These are phyloP conservation scores for Colletotrichum viniferum DNA, from an alignment of 2,329 filamentous ascomycete genomes.

Conservation along the genomic window DNA sequence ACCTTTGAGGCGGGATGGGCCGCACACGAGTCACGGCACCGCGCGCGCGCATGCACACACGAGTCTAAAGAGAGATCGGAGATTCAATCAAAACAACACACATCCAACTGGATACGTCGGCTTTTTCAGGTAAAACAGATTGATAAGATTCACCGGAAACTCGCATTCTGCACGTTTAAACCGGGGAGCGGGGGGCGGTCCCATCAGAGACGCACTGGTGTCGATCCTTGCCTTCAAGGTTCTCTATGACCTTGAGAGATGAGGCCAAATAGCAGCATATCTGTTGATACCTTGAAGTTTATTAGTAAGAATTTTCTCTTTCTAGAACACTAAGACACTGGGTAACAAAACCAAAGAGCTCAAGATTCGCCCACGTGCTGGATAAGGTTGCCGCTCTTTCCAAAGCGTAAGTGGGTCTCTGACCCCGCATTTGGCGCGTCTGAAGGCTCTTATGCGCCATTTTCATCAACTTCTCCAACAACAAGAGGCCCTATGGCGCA, in stretches of 20 bases:
- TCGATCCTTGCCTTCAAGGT: no score
- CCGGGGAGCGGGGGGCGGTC: background rate
- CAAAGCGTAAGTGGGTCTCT: background rate
- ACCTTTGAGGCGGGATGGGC: background rate
- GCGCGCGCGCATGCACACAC: background rate
- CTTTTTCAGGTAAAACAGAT: background rate
- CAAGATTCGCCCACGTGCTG: background rate
- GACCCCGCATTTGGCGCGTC: background rate
- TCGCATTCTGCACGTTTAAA: background rate
- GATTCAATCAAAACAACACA: background rate
- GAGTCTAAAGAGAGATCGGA: background rate
- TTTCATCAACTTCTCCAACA: fast-evolving
- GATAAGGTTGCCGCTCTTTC: background rate
- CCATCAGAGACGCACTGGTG: background rate
- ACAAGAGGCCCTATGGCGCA: constrained; percentile 10
- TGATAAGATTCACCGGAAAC: background rate
- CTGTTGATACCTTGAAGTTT: no score
- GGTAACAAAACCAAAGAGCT: no score
- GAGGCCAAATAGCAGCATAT: no score
- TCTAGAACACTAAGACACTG: no score
- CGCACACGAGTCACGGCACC: background rate
- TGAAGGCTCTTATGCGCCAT: background rate
- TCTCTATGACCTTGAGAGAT: no score
- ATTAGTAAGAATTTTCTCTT: no score
- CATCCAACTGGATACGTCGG: background rate